Conservation (phyloP, 2,329 filamentous ascomycete species). For the Coniella vitis region DNA sequence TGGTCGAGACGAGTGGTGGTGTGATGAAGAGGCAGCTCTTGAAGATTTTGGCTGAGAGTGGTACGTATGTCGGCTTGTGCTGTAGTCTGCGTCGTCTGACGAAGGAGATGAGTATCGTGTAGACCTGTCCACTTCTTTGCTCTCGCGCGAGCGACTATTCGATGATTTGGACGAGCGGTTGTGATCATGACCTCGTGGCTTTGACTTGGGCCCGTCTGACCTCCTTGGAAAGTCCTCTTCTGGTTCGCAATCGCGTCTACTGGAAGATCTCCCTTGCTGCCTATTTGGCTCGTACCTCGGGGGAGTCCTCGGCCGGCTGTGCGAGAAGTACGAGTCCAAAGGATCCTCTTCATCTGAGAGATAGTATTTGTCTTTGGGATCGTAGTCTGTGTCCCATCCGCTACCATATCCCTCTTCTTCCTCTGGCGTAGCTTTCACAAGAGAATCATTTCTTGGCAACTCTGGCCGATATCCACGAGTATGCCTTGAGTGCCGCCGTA, state of each 20-base stretch:
- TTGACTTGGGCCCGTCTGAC: not conserved
- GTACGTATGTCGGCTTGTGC: not conserved
- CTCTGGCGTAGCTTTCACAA: slow-evolving; percentile 6
- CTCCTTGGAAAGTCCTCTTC: not conserved
- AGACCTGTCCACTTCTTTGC: not conserved
- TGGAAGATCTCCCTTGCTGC: slow-evolving; percentile 3
- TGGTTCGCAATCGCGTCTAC: not conserved
- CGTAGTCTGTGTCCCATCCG: slow-evolving; percentile 17
- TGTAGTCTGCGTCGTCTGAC: not conserved
- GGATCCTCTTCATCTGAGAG: slow-evolving; percentile 16
- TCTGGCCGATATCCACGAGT: slow-evolving; percentile 5
- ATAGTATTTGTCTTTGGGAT: slow-evolving; percentile 18
- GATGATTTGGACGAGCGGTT: slow-evolving; percentile 4
- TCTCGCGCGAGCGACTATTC: not conserved
- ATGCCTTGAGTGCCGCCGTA: slow-evolving; percentile 1
- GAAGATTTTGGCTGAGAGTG: slow-evolving; percentile 8
- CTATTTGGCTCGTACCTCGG: not conserved
- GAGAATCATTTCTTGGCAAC: slow-evolving; percentile 8
- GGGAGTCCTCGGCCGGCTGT: not conserved
- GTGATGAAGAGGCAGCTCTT: slow-evolving; percentile 13
- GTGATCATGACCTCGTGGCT: slow-evolving; percentile 4
- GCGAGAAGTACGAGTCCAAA: slow-evolving; percentile 2
- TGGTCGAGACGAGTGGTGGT: slow-evolving; percentile 6
- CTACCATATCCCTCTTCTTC: not conserved
- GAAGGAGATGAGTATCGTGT: slow-evolving; percentile 4